Percentiles rank a stretch among this genome's conserved stretches.
phyloP scores from a whole-genome alignment of 257 asterid genomes.

The Marsdenia floribunda region DNA sequence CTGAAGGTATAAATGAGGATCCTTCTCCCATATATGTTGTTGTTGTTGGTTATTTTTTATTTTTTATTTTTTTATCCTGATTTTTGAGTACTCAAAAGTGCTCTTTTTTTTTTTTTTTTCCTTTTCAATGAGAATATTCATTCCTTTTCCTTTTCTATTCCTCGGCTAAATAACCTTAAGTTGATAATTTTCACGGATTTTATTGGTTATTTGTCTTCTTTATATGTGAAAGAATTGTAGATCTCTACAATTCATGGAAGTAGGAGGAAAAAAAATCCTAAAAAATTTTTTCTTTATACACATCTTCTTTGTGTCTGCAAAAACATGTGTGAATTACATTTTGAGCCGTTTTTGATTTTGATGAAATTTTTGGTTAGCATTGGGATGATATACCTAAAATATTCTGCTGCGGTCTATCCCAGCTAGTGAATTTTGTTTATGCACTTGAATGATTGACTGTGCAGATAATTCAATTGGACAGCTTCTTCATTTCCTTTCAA shows the following conservation, averaged over 20 bases:
- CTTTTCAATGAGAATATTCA: background rate
- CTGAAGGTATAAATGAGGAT: background rate
- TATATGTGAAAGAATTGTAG: background rate
- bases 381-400: background rate
- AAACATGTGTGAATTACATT: background rate
- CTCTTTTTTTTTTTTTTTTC: too few species aligned
- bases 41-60: too few species aligned
- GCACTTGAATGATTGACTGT: background rate
- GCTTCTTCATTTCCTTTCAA: background rate
- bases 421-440: background rate
- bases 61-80: background rate
- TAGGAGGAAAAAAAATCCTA: background rate
- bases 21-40: too few species aligned
- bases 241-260: background rate
- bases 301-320: background rate
- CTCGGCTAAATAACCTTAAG: background rate
- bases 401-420: too few species aligned
- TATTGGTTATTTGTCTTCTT: background rate
- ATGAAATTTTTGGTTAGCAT: background rate
- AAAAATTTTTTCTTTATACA: background rate
- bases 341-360: background rate
- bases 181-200: background rate
- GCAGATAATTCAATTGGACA: background rate
- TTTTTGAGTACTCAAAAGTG: background rate
- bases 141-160: background rate